These are phyloP conservation scores for Botryotinia convoluta DNA, from an alignment of 2,329 filamentous ascomycete species.

Conservation along the genomic window DNA sequence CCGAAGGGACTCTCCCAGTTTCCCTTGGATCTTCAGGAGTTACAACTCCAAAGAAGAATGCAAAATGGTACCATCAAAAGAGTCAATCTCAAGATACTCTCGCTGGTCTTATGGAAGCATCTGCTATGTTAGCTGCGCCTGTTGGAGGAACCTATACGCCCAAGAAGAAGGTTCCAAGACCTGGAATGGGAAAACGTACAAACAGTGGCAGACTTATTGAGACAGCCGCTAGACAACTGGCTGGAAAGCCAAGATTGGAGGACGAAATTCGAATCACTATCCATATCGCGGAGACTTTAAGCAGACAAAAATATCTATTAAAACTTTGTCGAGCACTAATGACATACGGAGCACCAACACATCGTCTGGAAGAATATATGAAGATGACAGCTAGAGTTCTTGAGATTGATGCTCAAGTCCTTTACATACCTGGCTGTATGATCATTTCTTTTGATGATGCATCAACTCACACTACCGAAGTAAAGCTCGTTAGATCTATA, in stretches of 20 bases:
- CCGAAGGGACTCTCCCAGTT: conserved; percentile 40
- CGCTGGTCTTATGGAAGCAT: conserved; percentile 53
- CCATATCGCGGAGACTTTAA: conserved; percentile 67
- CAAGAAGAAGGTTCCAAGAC: conserved; percentile 25
- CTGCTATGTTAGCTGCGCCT: conserved; percentile 51
- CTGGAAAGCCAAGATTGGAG: conserved; percentile 35
- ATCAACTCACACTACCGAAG: conserved; percentile 72
- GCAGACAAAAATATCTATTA: conserved; percentile 77
- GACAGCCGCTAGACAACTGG: conserved; percentile 28
- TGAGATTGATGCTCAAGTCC: conserved; percentile 83
- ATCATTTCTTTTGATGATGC: conserved; percentile 85
- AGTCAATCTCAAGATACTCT: conserved; percentile 47
- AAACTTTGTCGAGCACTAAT: conserved; percentile 84
- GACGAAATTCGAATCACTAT: conserved; percentile 49
- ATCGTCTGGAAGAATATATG: conserved; percentile 89
- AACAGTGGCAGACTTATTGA: conserved; percentile 32
- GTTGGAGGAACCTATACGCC: conserved; percentile 44
- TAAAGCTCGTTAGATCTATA: conserved; percentile 66
- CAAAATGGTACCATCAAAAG: conserved; percentile 42
- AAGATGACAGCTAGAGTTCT: conserved; percentile 85
- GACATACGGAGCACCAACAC: conserved; percentile 86
- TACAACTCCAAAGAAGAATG: conserved; percentile 37
- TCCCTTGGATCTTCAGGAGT: conserved; percentile 45
- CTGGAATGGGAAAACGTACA: conserved; percentile 33
- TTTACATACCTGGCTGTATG: conserved; percentile 92